phyloP scores from a whole-genome alignment of 2,329 filamentous ascomycete species.

The Xylariaceae sp. region DNA sequence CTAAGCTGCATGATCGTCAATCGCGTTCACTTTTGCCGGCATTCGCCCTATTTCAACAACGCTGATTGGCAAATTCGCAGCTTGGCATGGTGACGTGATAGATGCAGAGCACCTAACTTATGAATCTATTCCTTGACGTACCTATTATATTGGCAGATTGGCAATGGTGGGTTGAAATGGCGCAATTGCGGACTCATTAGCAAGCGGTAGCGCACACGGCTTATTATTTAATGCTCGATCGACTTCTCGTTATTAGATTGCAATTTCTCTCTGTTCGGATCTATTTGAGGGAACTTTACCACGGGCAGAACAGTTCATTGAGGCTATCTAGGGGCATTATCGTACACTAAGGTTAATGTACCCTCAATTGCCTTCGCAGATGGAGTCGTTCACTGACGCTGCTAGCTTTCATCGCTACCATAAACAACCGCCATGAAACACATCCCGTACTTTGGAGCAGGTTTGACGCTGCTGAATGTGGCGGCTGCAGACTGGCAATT shows the following conservation, averaged over 20 bases:
- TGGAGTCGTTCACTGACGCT: conserved; percentile 29
- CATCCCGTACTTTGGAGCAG: conserved; percentile 7
- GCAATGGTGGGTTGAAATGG: conserved; percentile 24
- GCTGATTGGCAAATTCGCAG: neutral
- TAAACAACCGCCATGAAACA: conserved; percentile 27
- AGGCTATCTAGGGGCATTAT: conserved; percentile 30
- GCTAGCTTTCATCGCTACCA: conserved; percentile 15
- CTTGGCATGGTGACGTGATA: neutral
- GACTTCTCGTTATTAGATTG: neutral
- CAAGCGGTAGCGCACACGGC: too few relatives aligned
- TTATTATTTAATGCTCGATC: too few relatives aligned
- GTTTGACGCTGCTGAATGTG: conserved; percentile 9
- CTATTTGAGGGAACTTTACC: too few relatives aligned
- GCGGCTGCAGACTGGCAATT: conserved; percentile 46
- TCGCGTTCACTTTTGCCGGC: neutral
- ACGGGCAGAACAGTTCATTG: conserved; percentile 11
- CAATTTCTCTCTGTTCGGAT: too few relatives aligned
- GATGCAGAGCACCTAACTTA: neutral
- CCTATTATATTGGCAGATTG: too few relatives aligned
- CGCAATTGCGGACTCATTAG: conserved; percentile 18
- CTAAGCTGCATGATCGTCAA: neutral
- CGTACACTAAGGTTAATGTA: conserved; percentile 36
- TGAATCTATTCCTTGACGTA: neutral
- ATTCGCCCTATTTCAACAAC: neutral
- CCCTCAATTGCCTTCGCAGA: conserved; percentile 26